phyloP scores from a whole-genome alignment of 139 green algal genomes.

The Chlorokybus atmophyticus region DNA sequence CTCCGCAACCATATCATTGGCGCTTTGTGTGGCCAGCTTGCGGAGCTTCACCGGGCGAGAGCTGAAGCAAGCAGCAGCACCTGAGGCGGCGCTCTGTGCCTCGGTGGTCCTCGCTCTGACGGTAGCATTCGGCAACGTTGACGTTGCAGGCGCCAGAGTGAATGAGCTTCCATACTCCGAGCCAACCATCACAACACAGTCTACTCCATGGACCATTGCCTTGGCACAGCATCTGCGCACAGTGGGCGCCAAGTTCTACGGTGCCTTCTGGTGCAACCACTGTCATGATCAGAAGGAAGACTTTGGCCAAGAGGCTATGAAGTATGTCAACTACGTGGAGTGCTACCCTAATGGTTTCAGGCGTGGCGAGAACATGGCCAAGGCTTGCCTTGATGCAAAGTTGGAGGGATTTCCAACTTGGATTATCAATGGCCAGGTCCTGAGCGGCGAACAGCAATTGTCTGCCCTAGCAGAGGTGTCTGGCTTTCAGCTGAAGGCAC shows the following conservation, averaged over 20 bases:
- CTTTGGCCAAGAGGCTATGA: constrained; percentile 49
- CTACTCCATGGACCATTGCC: constrained; percentile 8
- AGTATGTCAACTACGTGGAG: constrained; percentile 88
- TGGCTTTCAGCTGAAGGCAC: too few species aligned
- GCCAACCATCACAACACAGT: constrained; percentile 32
- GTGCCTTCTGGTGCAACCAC: constrained; percentile 95
- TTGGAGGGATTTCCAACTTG: constrained; percentile 89
- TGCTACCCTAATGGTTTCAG: constrained; percentile 86
- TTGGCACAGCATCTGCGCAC: constrained; percentile 50
- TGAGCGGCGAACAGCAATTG: too few species aligned
- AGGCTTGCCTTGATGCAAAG: constrained; percentile 54
- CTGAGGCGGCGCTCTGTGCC: too few species aligned
- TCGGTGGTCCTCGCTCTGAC: too few species aligned
- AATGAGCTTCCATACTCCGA: too few species aligned
- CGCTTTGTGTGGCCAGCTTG: too few species aligned
- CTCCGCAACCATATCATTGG: too few species aligned
- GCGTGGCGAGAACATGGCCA: constrained; percentile 26
- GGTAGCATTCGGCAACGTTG: too few species aligned
- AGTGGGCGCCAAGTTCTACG: constrained; percentile 85
- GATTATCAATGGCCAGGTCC: constrained; percentile 73
- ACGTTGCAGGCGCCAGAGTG: too few species aligned
- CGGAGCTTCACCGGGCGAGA: too few species aligned
- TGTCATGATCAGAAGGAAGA: constrained; percentile 84
- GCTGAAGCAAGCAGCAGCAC: too few species aligned
- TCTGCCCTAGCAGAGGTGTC: too few species aligned